Evolutionary conservation across 768 basidiomycete species (phyloP).

Genomic region (Panellus pusillus): DNA sequence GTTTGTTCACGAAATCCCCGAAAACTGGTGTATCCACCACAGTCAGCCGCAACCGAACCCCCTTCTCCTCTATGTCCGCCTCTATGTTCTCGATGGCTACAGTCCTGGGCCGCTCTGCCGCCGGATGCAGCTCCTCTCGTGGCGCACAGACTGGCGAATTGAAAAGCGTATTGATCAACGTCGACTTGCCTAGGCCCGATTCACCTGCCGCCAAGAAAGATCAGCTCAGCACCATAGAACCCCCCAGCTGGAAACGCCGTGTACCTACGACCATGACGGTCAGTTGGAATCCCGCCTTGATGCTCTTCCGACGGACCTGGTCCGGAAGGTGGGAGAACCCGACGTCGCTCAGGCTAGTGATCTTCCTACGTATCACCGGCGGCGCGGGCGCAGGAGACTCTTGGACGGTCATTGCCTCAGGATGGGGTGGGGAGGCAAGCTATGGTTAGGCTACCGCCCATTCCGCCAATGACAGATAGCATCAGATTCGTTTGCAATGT

Average conservation of each 20-base stretch:
- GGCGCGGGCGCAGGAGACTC: constrained; percentile 26
- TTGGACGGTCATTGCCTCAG: constrained; percentile 15
- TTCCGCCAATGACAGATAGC: neutral
- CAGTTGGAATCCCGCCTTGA: constrained; percentile 98
- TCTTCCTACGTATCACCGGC: constrained; percentile 76
- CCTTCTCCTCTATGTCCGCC: constrained; percentile 99
- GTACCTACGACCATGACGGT: constrained; percentile 97
- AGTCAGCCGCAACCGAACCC: constrained; percentile 90
- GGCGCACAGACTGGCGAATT: constrained; percentile 91
- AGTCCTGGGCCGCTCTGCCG: constrained; percentile 85
- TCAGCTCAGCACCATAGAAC: constrained; percentile 15
- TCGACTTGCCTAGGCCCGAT: constrained; percentile 98
- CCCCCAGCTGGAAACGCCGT: constrained; percentile 30
- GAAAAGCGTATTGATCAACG: constrained; percentile 97
- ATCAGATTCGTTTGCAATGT: too few species aligned
- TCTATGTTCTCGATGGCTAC: constrained; percentile 98
- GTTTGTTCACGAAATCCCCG: constrained; percentile 99
- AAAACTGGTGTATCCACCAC: constrained; percentile 99
- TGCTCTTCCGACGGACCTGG: constrained; percentile 98
- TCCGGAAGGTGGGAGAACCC: constrained; percentile 98
- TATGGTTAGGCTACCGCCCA: neutral
- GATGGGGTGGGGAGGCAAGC: neutral
- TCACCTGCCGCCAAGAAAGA: constrained; percentile 59
- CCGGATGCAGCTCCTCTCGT: constrained; percentile 80
- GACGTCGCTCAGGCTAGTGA: constrained; percentile 92